phyloP scores from a whole-genome alignment of 306 rosid genomes.

The Fragaria iinumae region DNA sequence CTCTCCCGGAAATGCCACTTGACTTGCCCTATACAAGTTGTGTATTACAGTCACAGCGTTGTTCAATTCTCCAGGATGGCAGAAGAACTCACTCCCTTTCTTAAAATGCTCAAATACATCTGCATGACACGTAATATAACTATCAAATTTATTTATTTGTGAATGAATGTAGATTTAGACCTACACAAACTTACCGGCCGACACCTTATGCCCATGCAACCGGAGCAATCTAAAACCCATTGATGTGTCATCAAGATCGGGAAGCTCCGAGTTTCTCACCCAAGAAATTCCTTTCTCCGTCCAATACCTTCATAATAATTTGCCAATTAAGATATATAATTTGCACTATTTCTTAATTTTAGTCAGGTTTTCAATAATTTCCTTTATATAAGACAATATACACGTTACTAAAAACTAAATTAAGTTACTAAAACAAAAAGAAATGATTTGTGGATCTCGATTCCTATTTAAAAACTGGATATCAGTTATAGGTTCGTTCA shows the following conservation, averaged over 20 bases:
- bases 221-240: constrained; percentile 83
- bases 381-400: too few relatives aligned
- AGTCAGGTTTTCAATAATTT: too few relatives aligned
- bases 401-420: too few relatives aligned
- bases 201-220: constrained; percentile 58
- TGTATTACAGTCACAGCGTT: constrained; percentile 83
- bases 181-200: constrained; percentile 42
- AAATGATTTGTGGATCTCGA: too few relatives aligned
- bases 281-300: constrained; percentile 55
- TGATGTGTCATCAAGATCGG: constrained; percentile 76
- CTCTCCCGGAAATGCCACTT: constrained; percentile 62
- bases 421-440: too few relatives aligned
- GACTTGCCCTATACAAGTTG: not conserved
- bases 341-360: too few relatives aligned
- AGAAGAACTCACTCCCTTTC: constrained; percentile 66
- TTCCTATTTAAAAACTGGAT: not conserved
- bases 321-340: too few relatives aligned
- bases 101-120: constrained; percentile 78
- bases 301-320: not conserved
- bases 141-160: too few relatives aligned
- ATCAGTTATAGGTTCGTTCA: not conserved
- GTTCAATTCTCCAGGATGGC: constrained; percentile 62
- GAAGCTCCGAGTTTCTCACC: constrained; percentile 67
- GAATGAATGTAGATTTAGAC: too few relatives aligned
- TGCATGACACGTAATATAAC: not conserved